These are phyloP conservation scores for Heterobasidion parviporum DNA, from an alignment of 1,284 basidiomycete species.

Conservation along the genomic window DNA sequence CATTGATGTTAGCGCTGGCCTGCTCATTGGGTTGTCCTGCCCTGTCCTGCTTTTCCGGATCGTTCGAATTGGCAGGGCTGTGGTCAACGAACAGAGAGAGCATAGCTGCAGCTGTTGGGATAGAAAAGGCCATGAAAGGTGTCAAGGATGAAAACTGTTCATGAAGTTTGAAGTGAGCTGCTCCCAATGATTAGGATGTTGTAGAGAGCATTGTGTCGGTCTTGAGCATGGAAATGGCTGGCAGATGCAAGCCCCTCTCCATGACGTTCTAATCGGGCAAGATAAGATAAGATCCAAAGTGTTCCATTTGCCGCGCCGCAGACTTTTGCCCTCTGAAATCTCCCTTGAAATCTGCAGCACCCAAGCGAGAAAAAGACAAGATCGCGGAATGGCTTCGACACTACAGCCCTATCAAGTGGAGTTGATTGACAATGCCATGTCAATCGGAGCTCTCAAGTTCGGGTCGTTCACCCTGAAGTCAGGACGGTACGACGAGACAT, in stretches of 20 bases:
- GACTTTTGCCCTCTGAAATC: too few species aligned
- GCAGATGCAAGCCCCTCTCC: too few species aligned
- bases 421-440: constrained; percentile 38
- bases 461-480: constrained; percentile 91
- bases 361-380: neutral
- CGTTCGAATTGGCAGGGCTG: neutral
- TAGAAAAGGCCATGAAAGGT: too few species aligned
- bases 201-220: too few species aligned
- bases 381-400: constrained; percentile 6
- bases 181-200: too few species aligned
- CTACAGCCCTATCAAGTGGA: constrained; percentile 32
- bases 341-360: neutral
- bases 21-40: too few species aligned
- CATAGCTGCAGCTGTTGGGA: too few species aligned
- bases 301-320: neutral
- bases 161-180: too few species aligned
- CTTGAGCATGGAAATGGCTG: too few species aligned
- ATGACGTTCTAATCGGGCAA: neutral
- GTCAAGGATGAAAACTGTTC: too few species aligned
- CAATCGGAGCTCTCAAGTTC: constrained; percentile 75
- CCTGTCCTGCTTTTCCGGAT: neutral
- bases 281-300: neutral
- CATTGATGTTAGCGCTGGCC: neutral
- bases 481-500: constrained; percentile 60
- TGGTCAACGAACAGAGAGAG: too few species aligned